phyloP scores from a whole-genome alignment of 208 protist species.

The Crithidia thermophila region DNA sequence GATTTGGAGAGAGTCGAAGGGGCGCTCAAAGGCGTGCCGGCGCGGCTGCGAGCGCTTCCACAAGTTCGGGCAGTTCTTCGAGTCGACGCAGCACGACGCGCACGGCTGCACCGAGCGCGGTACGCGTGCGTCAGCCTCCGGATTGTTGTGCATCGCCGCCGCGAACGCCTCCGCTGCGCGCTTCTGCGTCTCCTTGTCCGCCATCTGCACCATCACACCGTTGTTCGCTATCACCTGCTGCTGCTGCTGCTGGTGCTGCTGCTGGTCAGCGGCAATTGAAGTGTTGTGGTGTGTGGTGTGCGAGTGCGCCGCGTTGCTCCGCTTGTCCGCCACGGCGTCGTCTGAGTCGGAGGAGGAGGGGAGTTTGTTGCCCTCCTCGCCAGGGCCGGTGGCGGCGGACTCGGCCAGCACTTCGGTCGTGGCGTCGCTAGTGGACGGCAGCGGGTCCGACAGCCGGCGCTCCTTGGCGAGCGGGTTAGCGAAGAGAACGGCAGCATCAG shows the following conservation, averaged over 20 bases:
- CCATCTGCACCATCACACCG: no score
- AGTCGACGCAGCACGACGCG: constrained; percentile 62
- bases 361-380: constrained; percentile 5
- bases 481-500: background rate
- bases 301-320: background rate
- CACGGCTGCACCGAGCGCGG: constrained; percentile 40
- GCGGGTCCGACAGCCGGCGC: no score
- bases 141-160: background rate
- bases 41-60: constrained; percentile 58
- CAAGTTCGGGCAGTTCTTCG: constrained; percentile 39
- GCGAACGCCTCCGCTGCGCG: background rate
- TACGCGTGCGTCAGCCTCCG: background rate
- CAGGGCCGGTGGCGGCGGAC: no score
- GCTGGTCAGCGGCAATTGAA: background rate
- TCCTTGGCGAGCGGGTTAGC: background rate
- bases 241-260: background rate
- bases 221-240: no score
- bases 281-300: background rate
- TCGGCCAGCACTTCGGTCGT: constrained; percentile 2
- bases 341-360: constrained; percentile 5
- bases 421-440: no score
- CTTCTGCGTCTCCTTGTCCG: background rate
- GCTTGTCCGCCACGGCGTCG: constrained; percentile 15
- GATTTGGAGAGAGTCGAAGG: constrained; percentile 62
- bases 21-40: constrained; percentile 68